Conservation (phyloP, 2,329 filamentous ascomycete species). For the Epicoccum nigrum region DNA sequence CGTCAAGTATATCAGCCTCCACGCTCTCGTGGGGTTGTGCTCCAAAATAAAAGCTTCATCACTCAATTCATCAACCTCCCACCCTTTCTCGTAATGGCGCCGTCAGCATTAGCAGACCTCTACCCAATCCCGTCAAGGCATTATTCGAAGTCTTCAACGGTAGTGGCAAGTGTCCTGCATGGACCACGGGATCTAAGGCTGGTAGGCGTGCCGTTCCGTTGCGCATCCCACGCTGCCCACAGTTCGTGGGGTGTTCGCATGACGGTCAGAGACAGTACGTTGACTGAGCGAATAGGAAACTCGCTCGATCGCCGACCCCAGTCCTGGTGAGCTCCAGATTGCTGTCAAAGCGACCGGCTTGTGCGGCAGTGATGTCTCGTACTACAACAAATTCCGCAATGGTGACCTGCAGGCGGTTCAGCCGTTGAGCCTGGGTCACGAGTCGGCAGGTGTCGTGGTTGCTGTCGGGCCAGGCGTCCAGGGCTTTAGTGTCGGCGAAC, state of each 20-base stretch:
- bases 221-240: conserved; percentile 42
- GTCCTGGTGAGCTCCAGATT: conserved; percentile 66
- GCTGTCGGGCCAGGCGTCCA: conserved; percentile 46
- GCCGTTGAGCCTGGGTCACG: conserved; percentile 63
- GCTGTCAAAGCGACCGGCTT: conserved; percentile 70
- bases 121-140: conserved; percentile 49
- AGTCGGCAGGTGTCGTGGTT: conserved; percentile 50
- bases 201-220: conserved; percentile 46
- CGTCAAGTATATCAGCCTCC: conserved; percentile 49
- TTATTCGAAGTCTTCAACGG: conserved; percentile 45
- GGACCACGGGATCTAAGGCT: conserved; percentile 52
- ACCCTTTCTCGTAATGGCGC: conserved; percentile 48
- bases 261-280: conserved; percentile 18
- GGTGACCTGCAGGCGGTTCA: conserved; percentile 70
- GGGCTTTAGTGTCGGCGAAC: conserved; percentile 49
- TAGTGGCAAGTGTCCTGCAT: conserved; percentile 51
- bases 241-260: conserved; percentile 41
- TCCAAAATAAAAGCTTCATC: conserved; percentile 36
- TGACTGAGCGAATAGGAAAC: conserved; percentile 56
- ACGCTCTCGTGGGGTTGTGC: conserved; percentile 45
- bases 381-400: conserved; percentile 75
- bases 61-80: conserved; percentile 25
- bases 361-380: conserved; percentile 73
- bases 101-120: conserved; percentile 48
- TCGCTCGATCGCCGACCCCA: conserved; percentile 61